phyloP scores from a whole-genome alignment of 305 asterid species.

The Fraxinus platypoda region DNA sequence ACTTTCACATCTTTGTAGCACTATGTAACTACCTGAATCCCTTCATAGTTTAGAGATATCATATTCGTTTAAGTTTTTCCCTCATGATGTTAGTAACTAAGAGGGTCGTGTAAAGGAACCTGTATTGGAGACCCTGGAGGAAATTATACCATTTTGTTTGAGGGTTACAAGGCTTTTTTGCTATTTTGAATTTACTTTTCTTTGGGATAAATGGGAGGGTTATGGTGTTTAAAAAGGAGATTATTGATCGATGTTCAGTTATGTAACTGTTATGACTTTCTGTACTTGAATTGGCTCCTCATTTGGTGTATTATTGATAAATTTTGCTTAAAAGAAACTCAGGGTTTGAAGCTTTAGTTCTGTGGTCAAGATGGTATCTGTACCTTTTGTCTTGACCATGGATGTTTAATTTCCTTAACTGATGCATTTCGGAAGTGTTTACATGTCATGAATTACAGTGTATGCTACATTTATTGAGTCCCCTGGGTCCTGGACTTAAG shows the following conservation, averaged over 20 bases:
- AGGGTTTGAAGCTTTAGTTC: not conserved
- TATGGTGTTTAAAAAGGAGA: not conserved
- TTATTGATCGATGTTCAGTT: not conserved
- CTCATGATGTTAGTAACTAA: not conserved
- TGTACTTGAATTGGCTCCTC: not conserved
- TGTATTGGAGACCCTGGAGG: not conserved
- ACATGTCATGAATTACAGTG: slow-evolving; percentile 4
- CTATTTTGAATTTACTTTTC: not conserved
- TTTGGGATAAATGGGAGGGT: not conserved
- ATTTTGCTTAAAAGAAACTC: not conserved
- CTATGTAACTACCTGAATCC: slow-evolving; percentile 46
- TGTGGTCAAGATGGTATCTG: not conserved
- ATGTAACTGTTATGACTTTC: not conserved
- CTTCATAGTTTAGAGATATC: slow-evolving; percentile 9
- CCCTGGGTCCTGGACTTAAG: not conserved
- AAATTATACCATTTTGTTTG: slow-evolving; percentile 1
- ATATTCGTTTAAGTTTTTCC: slow-evolving; percentile 5
- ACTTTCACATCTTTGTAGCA: slow-evolving; percentile 91
- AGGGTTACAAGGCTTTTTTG: not conserved
- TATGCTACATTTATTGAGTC: not conserved
- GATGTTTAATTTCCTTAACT: not conserved
- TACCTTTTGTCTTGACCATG: not conserved
- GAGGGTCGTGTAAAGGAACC: not conserved
- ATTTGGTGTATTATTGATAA: not conserved
- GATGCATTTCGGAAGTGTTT: not conserved